Percentiles rank a stretch among this genome's conserved stretches.
Evolutionary conservation across 139 green algal species (phyloP).

Genomic region (Micractinium sp.): DNA sequence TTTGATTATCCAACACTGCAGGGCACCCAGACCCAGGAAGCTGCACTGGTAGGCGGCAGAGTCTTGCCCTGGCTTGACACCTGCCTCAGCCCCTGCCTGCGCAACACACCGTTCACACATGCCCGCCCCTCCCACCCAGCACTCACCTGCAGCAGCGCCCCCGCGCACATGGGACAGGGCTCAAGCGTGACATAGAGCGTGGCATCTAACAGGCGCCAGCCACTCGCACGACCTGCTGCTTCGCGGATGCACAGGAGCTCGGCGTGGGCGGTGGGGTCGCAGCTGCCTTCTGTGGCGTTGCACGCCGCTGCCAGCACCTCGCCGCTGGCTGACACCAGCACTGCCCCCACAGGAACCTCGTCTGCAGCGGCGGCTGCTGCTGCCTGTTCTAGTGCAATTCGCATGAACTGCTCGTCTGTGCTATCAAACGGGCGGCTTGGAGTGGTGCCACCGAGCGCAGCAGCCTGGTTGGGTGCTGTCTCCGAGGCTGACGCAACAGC

Average conservation of each 20-base stretch:
- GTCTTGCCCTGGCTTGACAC: too few species aligned
- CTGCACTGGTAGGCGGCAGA: too few species aligned
- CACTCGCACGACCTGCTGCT: constrained; percentile 42
- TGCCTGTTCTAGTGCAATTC: constrained; percentile 44
- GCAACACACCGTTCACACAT: background rate
- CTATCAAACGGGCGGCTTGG: background rate
- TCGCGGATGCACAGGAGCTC: constrained; percentile 83
- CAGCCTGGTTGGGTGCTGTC: background rate
- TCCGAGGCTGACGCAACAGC: too few species aligned
- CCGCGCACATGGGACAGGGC: constrained; percentile 97
- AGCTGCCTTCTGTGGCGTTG: constrained; percentile 67
- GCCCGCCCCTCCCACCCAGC: background rate
- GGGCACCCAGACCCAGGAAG: too few species aligned
- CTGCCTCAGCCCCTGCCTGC: too few species aligned
- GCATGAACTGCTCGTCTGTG: constrained; percentile 46
- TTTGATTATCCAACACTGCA: too few species aligned
- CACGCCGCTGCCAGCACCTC: constrained; percentile 58
- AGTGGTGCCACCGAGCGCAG: background rate
- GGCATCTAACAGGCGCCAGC: constrained; percentile 75
- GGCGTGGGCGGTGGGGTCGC: constrained; percentile 84
- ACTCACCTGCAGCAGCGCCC: constrained; percentile 72
- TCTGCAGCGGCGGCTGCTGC: constrained; percentile 33
- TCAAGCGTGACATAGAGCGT: constrained; percentile 95
- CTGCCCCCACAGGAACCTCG: constrained; percentile 88
- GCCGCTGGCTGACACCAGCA: constrained; percentile 64